Base-by-base conservation (phyloP, 2,329 filamentous ascomycete species). In the Tolypocladium endophyticum region DNA sequence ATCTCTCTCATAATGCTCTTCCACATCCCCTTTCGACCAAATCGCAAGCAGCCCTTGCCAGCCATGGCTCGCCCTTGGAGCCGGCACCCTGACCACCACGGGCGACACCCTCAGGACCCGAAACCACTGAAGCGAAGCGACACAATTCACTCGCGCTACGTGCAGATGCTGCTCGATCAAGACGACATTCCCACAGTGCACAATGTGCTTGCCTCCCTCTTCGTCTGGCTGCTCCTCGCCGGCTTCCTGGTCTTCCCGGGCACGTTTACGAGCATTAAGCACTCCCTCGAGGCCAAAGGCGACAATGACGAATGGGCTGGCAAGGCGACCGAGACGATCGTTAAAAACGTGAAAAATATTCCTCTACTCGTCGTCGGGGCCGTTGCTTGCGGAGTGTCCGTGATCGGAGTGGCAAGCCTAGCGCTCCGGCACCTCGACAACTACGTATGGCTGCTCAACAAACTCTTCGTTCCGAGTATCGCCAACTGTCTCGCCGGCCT, bases 371-470 rank as follows among this genome's bases (percentile, higher is more conserved):
- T 73, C 35, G 66, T 81, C 18, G 75, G 76, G 1, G 76, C 74
- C 20, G 68, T 74, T 11, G 74, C 76, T 36, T 78, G 79, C 60
- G 70, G 69, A 9, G 60, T 77, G 28, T 65, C 68, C 14, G 56
- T 64, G 41, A 45, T 64, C 2, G 68, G 78, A 4, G 77, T 79
- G 65, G 57, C 73, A 3, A 73, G 70, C 65, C 69, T 83, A n/a
- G 79, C 73, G 61, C 69, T 73, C 57, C 68, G 71, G 25, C 78
- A 78, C 69, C 68, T 74, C 45, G 65, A 67, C 20, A 83, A 83
- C 63, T 82, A 82, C 60, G 73, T 82, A 23, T 84, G 79, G 81
- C 70, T 83, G 28, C 71, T 81, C 11, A 80, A 82, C 65, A 73
- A 75, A 59, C 70, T 83, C 16, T 81, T 83, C 63, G 61, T 81